Evolutionary conservation across 805 yeast genomes (phyloP).

Genomic region (Lachancea meyersii): DNA sequence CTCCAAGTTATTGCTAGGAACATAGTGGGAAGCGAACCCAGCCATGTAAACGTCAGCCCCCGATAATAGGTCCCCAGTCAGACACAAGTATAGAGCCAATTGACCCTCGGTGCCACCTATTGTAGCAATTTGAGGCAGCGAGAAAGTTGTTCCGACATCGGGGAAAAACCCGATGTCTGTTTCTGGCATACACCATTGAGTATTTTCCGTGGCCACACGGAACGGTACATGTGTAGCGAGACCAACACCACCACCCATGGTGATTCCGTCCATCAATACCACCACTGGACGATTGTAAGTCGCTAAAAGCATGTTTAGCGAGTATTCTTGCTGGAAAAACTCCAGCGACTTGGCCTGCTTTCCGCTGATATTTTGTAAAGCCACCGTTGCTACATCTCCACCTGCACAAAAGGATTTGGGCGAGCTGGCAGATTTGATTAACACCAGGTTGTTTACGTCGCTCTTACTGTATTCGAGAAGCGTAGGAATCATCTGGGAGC

Average conservation of each 20-base stretch:
- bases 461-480: conserved; percentile 72
- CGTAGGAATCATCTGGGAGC: conserved; percentile 62
- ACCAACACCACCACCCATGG: conserved; percentile 98
- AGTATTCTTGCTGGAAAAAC: conserved; percentile 76
- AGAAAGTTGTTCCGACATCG: conserved; percentile 91
- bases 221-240: conserved; percentile 85
- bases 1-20: conserved; percentile 57
- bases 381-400: conserved; percentile 86
- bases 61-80: conserved; percentile 72
- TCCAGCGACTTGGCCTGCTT: conserved; percentile 45
- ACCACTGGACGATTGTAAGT: conserved; percentile 84
- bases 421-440: conserved; percentile 48
- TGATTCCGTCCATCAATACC: conserved; percentile 83
- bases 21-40: conserved; percentile 89
- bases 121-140: conserved; percentile 60
- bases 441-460: conserved; percentile 52
- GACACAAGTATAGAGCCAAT: conserved; percentile 76
- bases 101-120: conserved; percentile 50
- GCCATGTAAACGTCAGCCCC: conserved; percentile 78
- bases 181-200: conserved; percentile 96
- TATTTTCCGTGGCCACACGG: conserved; percentile 86
- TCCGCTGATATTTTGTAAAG: conserved; percentile 47
- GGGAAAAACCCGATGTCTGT: conserved; percentile 94
- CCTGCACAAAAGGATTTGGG: conserved; percentile 88
- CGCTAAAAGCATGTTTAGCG: conserved; percentile 69